Evolutionary conservation across 208 protist species (phyloP).

Genomic region (Leishmania arabica): DNA sequence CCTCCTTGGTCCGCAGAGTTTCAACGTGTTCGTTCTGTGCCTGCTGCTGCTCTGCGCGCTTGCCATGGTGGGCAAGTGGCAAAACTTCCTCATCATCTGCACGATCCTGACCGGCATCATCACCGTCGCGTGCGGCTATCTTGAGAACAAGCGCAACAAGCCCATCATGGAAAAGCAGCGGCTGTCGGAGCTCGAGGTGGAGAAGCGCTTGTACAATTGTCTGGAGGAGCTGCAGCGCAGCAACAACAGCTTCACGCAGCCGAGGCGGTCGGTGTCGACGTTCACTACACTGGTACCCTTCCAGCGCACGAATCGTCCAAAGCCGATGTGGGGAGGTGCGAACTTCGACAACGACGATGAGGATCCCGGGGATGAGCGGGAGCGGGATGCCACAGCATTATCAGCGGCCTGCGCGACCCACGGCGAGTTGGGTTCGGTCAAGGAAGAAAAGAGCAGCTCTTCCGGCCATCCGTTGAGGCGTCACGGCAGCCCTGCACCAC

Average conservation of each 20-base stretch:
- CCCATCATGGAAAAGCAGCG: conserved; percentile 47
- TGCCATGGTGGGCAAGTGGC: conserved; percentile 39
- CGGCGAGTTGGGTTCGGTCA: neutral
- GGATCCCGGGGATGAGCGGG: conserved; percentile 10
- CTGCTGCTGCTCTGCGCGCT: conserved; percentile 54
- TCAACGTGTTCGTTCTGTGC: conserved; percentile 57
- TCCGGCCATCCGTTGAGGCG: neutral
- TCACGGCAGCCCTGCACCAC: neutral
- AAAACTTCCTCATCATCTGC: conserved; percentile 31
- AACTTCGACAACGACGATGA: conserved; percentile 54
- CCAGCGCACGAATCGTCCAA: conserved; percentile 26
- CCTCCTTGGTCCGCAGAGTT: conserved; percentile 52
- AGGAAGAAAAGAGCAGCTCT: neutral
- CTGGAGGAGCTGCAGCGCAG: conserved; percentile 55
- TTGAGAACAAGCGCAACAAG: conserved; percentile 47
- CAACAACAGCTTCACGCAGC: conserved; percentile 37
- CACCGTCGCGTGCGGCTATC: conserved; percentile 34
- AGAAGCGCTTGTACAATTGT: conserved; percentile 55
- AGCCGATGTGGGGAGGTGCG: conserved; percentile 29
- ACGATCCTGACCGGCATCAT: conserved; percentile 36
- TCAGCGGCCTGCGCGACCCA: neutral
- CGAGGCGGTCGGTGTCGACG: conserved; percentile 9
- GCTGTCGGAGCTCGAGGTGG: conserved; percentile 56
- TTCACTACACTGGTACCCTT: conserved; percentile 15
- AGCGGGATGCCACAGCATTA: neutral